phyloP scores from a whole-genome alignment of 2,329 filamentous ascomycete species.

The Ophiostoma perfectum region DNA sequence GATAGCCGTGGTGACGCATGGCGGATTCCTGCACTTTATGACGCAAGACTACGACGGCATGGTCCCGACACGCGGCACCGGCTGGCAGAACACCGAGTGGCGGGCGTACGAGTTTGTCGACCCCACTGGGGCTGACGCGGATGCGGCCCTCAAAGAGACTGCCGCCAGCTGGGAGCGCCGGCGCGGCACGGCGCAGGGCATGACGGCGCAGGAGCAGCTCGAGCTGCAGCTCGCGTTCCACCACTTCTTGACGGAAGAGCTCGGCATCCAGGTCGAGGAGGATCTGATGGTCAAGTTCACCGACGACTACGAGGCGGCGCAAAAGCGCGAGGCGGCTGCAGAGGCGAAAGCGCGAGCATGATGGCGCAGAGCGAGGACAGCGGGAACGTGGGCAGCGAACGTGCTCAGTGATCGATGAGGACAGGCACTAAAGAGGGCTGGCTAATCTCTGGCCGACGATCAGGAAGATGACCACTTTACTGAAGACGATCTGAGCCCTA shows the following conservation, averaged over 20 bases:
- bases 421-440: not conserved
- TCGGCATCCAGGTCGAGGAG: constrained; percentile 18
- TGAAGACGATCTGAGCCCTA: constrained; percentile 3
- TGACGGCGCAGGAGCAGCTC: constrained; percentile 43
- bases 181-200: constrained; percentile 37
- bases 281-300: constrained; percentile 11
- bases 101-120: constrained; percentile 62
- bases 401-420: not conserved
- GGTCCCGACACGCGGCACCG: constrained; percentile 46
- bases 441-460: constrained; percentile 1
- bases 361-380: not conserved
- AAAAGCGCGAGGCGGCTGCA: constrained; percentile 2
- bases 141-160: constrained; percentile 47
- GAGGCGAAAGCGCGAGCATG: not conserved
- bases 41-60: constrained; percentile 73
- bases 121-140: constrained; percentile 42
- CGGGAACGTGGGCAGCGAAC: not conserved
- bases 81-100: constrained; percentile 69
- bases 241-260: constrained; percentile 32
- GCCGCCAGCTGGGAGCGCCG: constrained; percentile 44
- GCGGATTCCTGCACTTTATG: constrained; percentile 61
- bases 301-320: constrained; percentile 21
- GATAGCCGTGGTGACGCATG: constrained; percentile 38
- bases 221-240: constrained; percentile 40
- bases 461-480: not conserved